Evolutionary conservation across 2,329 filamentous ascomycete species (phyloP).

Genomic region (Neopestalotiopsis sp.): DNA sequence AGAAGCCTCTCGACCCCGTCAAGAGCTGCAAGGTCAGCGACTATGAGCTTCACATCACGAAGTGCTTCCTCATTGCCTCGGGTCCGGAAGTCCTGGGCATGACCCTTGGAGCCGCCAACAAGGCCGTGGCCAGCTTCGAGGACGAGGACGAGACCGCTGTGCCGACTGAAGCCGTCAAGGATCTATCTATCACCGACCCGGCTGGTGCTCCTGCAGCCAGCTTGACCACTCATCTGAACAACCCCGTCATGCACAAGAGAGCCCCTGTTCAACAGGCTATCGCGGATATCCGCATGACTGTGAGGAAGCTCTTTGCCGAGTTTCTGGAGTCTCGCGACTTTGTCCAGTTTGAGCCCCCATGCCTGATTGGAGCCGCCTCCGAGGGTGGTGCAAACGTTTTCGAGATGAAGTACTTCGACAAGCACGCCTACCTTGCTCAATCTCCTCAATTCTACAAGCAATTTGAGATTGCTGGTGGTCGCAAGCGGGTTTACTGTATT

Average conservation of each 20-base stretch:
- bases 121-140: slow-evolving; percentile 61
- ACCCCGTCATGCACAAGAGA: slow-evolving; percentile 90
- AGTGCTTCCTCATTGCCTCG: slow-evolving; percentile 77
- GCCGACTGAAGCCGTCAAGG: slow-evolving; percentile 43
- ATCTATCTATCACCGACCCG: slow-evolving; percentile 42
- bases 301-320: slow-evolving; percentile 74
- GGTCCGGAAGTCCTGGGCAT: slow-evolving; percentile 63
- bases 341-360: slow-evolving; percentile 85
- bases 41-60: slow-evolving; percentile 86
- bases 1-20: slow-evolving; percentile 84
- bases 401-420: slow-evolving; percentile 85
- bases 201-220: slow-evolving; percentile 70
- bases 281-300: slow-evolving; percentile 59
- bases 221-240: slow-evolving; percentile 85
- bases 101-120: slow-evolving; percentile 60
- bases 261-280: slow-evolving; percentile 72
- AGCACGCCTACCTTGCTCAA: slow-evolving; percentile 80
- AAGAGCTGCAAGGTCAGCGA: slow-evolving; percentile 83
- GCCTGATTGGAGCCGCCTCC: slow-evolving; percentile 85
- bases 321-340: slow-evolving; percentile 80
- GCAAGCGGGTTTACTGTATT: slow-evolving; percentile 79
- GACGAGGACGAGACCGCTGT: slow-evolving; percentile 54
- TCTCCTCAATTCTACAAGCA: slow-evolving; percentile 90
- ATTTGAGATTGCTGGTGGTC: slow-evolving; percentile 79
- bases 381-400: slow-evolving; percentile 96